A percentile compares a stretch with the other conserved stretches of the same genome.
phyloP scores from a whole-genome alignment of 2,329 filamentous ascomycete species.

The Xylaria sp. region DNA sequence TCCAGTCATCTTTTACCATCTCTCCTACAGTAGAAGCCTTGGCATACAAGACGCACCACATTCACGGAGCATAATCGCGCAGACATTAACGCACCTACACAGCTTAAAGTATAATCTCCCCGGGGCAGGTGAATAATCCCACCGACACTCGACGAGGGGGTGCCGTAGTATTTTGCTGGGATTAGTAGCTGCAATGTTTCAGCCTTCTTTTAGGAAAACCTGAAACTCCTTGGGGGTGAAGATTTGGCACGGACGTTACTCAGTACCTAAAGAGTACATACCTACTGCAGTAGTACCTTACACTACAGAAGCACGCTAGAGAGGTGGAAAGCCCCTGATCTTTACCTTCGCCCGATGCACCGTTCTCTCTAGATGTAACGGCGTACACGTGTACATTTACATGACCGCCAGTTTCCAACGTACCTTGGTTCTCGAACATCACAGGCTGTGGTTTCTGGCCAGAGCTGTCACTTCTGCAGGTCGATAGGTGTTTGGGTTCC shows the following conservation, averaged over 20 bases:
- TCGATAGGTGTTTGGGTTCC: neutral
- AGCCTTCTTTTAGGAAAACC: constrained; percentile 10
- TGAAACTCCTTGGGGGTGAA: neutral
- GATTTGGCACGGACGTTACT: constrained; percentile 4
- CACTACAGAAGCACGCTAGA: constrained; percentile 1
- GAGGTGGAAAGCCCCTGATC: neutral
- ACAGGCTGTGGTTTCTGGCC: neutral
- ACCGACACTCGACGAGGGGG: neutral
- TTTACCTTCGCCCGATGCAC: neutral
- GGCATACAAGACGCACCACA: neutral
- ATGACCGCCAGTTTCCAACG: no score
- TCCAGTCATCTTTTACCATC: neutral
- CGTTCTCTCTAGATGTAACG: neutral
- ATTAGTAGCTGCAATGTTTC: constrained; percentile 7
- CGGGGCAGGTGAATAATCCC: neutral
- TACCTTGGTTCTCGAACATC: no score
- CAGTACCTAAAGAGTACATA: neutral
- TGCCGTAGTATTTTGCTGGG: neutral
- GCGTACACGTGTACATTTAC: neutral
- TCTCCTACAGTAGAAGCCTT: neutral
- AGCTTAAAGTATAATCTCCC: neutral
- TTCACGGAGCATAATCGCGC: neutral
- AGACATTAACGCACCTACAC: neutral
- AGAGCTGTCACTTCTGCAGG: neutral
- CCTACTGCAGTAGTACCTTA: neutral